Evolutionary conservation across 2,329 filamentous ascomycete genomes (phyloP).

Genomic region (Diaporthe ampelina): DNA sequence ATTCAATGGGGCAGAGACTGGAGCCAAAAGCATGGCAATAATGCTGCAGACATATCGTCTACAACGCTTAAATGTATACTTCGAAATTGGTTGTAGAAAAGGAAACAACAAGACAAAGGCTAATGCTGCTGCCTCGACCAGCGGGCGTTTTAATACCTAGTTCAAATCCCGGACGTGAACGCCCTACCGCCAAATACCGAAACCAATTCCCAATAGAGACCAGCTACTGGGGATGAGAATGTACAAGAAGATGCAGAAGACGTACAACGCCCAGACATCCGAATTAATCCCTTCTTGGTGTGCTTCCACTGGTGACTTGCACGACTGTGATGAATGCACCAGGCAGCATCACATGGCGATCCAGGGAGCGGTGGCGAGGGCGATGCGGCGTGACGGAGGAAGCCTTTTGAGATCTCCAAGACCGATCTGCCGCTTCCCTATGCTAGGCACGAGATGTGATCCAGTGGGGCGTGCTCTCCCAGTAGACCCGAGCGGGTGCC

Average conservation of each 20-base stretch:
- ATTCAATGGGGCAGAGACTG: not conserved
- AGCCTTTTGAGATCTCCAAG: no score
- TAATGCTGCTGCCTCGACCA: conserved; percentile 32
- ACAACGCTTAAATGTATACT: not conserved
- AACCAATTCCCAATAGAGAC: conserved; percentile 12
- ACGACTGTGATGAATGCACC: conserved; percentile 25
- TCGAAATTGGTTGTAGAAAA: conserved; percentile 7
- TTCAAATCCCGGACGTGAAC: conserved; percentile 27
- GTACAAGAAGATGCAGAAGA: conserved; percentile 32
- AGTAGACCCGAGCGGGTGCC: not conserved
- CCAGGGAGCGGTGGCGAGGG: not conserved
- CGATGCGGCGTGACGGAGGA: not conserved
- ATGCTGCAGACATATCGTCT: not conserved
- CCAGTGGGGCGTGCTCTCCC: not conserved
- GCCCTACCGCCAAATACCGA: conserved; percentile 18
- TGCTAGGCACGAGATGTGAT: conserved; percentile 12
- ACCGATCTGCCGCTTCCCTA: not conserved
- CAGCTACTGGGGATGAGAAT: conserved; percentile 27
- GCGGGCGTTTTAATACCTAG: conserved; percentile 11
- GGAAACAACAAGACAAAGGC: not conserved
- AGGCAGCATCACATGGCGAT: conserved; percentile 15
- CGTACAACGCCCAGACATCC: conserved; percentile 8
- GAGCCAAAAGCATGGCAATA: not conserved
- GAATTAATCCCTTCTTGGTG: not conserved
- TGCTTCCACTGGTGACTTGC: not conserved